These are phyloP conservation scores for Exserohilum rostratum DNA, from an alignment of 2,329 filamentous ascomycete species.

Conservation along the genomic window DNA sequence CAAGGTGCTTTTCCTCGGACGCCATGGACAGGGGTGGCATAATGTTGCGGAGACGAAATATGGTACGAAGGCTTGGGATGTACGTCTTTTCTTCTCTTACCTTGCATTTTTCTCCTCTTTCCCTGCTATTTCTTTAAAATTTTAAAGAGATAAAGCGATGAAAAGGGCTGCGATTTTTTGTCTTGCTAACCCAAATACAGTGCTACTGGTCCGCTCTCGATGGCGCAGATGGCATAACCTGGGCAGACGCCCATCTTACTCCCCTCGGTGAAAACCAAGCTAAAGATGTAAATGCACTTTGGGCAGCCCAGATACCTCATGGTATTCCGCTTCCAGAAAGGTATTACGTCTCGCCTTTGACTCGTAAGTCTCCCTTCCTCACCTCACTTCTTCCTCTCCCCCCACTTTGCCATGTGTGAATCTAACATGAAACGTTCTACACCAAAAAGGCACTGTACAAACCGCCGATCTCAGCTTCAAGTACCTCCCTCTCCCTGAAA, in stretches of 20 bases:
- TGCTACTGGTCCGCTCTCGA: conserved; percentile 69
- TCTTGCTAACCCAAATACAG: conserved; percentile 30
- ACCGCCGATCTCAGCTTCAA: conserved; percentile 68
- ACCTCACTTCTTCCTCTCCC: too few species aligned
- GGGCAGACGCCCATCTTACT: conserved; percentile 69
- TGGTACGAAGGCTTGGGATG: conserved; percentile 72
- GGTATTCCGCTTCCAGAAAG: conserved; percentile 66
- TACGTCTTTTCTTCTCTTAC: conserved; percentile 42
- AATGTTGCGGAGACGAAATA: conserved; percentile 72
- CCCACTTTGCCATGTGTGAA: not conserved
- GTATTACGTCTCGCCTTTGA: conserved; percentile 70
- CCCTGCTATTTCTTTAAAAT: too few species aligned
- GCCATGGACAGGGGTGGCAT: conserved; percentile 72
- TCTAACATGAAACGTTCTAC: too few species aligned
- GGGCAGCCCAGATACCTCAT: conserved; percentile 57
- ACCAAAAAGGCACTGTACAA: conserved; percentile 50
- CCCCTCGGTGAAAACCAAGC: conserved; percentile 64
- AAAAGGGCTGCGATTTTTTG: too few species aligned
- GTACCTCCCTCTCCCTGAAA: conserved; percentile 57
- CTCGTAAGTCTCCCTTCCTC: conserved; percentile 51
- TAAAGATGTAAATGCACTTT: conserved; percentile 63
- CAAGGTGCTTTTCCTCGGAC: conserved; percentile 71
- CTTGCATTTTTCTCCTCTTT: not conserved
- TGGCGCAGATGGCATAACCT: conserved; percentile 66
- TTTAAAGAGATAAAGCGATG: too few species aligned